These are phyloP conservation scores for Gastrolobium villosum DNA, from an alignment of 306 rosid species.

Conservation along the genomic window DNA sequence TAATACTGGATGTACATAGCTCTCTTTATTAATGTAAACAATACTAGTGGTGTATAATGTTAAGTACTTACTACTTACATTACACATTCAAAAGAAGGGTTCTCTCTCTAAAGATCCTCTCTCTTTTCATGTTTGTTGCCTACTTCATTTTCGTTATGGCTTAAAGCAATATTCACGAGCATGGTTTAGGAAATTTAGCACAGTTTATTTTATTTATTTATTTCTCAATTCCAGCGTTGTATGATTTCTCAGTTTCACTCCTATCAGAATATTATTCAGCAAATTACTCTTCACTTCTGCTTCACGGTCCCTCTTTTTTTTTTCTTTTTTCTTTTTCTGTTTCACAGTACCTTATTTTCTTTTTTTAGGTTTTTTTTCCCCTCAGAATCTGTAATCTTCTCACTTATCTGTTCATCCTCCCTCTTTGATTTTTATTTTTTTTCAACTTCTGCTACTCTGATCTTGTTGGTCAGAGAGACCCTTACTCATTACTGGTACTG, in stretches of 20 bases:
- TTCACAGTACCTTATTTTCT: background rate
- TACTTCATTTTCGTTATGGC: background rate
- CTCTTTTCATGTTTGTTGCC: constrained; percentile 35
- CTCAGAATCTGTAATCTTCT: background rate
- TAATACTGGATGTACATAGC: constrained; percentile 15
- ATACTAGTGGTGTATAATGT: background rate
- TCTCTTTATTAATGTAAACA: constrained; percentile 11
- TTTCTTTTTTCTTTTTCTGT: background rate
- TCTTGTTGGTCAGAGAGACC: background rate
- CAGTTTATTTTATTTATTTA: background rate
- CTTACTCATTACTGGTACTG: background rate
- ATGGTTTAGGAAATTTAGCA: constrained; percentile 25
- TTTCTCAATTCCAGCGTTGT: background rate
- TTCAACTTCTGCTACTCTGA: background rate
- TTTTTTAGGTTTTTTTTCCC: background rate
- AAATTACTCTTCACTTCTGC: constrained; percentile 23
- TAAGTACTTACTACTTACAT: too few relatives aligned
- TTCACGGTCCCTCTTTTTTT: constrained; percentile 1
- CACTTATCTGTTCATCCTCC: background rate
- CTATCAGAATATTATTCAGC: constrained; percentile 6
- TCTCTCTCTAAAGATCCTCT: constrained; percentile 18
- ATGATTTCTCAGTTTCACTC: background rate
- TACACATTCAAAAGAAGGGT: constrained; percentile 6
- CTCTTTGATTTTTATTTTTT: background rate
- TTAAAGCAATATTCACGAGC: constrained; percentile 24